Evolutionary conservation across 768 basidiomycete species (phyloP).

Genomic region (Kwoniella pini): DNA sequence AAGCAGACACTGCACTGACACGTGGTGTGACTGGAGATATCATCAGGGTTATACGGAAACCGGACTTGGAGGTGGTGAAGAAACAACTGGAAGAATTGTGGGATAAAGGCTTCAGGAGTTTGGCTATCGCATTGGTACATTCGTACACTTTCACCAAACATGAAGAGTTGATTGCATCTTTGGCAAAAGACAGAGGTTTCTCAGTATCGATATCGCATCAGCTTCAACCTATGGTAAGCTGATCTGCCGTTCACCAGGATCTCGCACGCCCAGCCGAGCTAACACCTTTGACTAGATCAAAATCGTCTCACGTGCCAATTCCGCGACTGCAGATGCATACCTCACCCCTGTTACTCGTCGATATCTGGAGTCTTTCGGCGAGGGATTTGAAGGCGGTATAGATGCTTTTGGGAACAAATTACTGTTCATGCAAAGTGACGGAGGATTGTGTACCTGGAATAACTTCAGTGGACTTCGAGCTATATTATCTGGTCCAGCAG

Average conservation of each 20-base stretch:
- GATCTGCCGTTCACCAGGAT: not conserved
- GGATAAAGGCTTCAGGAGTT: conserved; percentile 68
- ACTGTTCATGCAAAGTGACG: conserved; percentile 89
- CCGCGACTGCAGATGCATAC: conserved; percentile 44
- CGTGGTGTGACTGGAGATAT: conserved; percentile 19
- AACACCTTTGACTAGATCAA: conserved; percentile 21
- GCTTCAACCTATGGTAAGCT: conserved; percentile 45
- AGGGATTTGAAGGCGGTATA: no score
- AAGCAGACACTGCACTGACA: conserved; percentile 15
- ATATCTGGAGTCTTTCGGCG: conserved; percentile 28
- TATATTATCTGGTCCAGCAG: conserved; percentile 83
- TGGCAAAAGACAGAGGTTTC: conserved; percentile 81
- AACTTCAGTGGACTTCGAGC: conserved; percentile 89
- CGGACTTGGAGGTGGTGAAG: conserved; percentile 66
- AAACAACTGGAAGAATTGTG: conserved; percentile 69
- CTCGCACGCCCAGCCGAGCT: not conserved
- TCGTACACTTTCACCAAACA: conserved; percentile 73
- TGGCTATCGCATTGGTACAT: conserved; percentile 43
- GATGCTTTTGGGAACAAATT: conserved; percentile 2
- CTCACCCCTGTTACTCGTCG: conserved; percentile 39
- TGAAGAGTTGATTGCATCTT: conserved; percentile 67
- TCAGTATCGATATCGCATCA: conserved; percentile 73
- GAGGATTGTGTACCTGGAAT: conserved; percentile 21
- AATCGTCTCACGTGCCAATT: conserved; percentile 39
- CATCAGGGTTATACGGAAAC: conserved; percentile 63